Evolutionary conservation across 495 filamentous ascomycete species (phyloP).

Genomic region (Ramalina intermedia): DNA sequence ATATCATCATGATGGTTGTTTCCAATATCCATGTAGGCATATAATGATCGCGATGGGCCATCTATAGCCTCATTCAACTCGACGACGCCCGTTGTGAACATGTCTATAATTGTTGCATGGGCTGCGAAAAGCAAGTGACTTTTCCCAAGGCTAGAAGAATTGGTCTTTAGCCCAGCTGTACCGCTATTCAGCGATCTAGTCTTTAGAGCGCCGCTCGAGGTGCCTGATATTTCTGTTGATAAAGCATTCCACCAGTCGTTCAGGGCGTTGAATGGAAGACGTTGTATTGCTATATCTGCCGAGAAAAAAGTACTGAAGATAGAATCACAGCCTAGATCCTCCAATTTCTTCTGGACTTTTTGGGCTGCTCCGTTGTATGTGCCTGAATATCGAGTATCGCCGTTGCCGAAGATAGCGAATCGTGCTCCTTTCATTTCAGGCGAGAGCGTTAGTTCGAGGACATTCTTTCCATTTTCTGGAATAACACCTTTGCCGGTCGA

Average conservation of each 20-base stretch:
- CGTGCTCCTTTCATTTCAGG: background rate
- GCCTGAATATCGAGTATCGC: slow-evolving; percentile 16
- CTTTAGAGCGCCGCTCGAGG: too few species aligned
- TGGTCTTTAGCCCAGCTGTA: too few species aligned
- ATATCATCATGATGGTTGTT: slow-evolving; percentile 4
- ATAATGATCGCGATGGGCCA: too few species aligned
- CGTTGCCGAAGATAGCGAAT: slow-evolving; percentile 17
- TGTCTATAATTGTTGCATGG: too few species aligned
- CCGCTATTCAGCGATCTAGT: too few species aligned
- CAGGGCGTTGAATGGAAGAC: slow-evolving; percentile 6
- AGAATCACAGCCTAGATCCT: slow-evolving; percentile 5
- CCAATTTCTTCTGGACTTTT: slow-evolving; percentile 2
- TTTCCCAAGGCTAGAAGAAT: too few species aligned
- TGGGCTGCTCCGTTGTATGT: slow-evolving; percentile 17
- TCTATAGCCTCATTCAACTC: too few species aligned
- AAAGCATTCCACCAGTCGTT: slow-evolving; percentile 10
- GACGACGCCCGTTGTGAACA: too few species aligned
- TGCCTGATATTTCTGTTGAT: background rate
- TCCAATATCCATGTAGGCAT: slow-evolving; percentile 1
- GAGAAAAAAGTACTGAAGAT: slow-evolving; percentile 3
- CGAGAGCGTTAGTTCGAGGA: background rate
- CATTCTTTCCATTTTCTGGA: slow-evolving; percentile 12
- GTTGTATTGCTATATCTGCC: slow-evolving; percentile 12
- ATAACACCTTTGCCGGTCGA: slow-evolving; percentile 16
- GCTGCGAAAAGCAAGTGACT: too few species aligned